phyloP scores from a whole-genome alignment of 1,284 basidiomycete genomes.

The Lentinula novae-zelandiae region DNA sequence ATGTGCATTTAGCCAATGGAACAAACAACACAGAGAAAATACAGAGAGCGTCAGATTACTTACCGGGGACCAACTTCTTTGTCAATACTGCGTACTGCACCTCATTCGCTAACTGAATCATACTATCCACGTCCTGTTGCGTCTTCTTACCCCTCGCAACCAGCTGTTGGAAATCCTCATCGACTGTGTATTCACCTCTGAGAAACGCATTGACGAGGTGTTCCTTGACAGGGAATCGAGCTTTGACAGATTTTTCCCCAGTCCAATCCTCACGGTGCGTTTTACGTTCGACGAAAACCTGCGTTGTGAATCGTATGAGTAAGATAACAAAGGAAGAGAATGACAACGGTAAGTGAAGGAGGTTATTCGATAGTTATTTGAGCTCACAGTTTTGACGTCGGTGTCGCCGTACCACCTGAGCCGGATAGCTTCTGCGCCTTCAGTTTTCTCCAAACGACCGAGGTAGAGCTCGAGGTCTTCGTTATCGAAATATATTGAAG shows the following conservation, averaged over 20 bases:
- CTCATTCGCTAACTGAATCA: conserved; percentile 96
- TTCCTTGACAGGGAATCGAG: conserved; percentile 90
- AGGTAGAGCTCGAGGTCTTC: conserved; percentile 97
- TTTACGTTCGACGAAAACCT: conserved; percentile 99
- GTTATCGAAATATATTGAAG: conserved; percentile 92
- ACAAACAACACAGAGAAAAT: not conserved
- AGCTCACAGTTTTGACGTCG: conserved; percentile 68
- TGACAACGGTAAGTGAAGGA: not conserved
- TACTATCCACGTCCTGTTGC: conserved; percentile 88
- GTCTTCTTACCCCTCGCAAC: conserved; percentile 93
- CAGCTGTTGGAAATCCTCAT: conserved; percentile 89
- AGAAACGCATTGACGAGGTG: conserved; percentile 93
- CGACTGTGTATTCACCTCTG: conserved; percentile 88
- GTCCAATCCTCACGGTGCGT: conserved; percentile 99
- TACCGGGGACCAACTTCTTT: conserved; percentile 81
- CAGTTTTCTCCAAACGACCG: conserved; percentile 96
- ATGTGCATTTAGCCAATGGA: conserved; percentile 5
- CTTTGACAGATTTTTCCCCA: conserved; percentile 98
- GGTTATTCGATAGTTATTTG: not conserved
- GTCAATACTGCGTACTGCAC: conserved; percentile 91
- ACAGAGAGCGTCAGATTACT: conserved; percentile 16
- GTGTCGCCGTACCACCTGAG: conserved; percentile 98
- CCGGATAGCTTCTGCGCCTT: conserved; percentile 96
- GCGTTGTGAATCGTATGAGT: not conserved
- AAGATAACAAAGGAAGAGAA: not conserved